Percentiles rank a stretch among this genome's conserved stretches.
phyloP scores from a whole-genome alignment of 1,139 yeast species.

The Diutina ranongensis region DNA sequence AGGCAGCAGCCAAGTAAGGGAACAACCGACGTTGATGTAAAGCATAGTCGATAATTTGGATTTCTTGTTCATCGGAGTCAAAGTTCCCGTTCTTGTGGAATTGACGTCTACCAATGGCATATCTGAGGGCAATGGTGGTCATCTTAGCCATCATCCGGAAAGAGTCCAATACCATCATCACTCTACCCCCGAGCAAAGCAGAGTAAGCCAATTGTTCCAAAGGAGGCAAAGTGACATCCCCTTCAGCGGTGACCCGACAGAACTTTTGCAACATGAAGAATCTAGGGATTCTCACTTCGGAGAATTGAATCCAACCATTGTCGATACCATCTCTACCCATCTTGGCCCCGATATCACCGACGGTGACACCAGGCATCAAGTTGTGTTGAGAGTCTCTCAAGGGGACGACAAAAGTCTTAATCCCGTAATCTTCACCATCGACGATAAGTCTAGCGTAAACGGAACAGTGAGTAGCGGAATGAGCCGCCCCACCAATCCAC shows the following conservation, averaged over 20 bases:
- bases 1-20: constrained; percentile 73
- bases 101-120: constrained; percentile 85
- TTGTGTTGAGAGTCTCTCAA: constrained; percentile 65
- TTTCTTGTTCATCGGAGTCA: constrained; percentile 24
- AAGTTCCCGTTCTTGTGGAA: constrained; percentile 21
- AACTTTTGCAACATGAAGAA: constrained; percentile 75
- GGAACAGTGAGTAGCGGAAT: constrained; percentile 76
- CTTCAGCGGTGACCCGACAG: constrained; percentile 60
- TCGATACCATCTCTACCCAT: constrained; percentile 89
- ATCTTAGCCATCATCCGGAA: constrained; percentile 72
- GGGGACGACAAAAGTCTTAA: constrained; percentile 84
- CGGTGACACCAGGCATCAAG: constrained; percentile 64
- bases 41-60: constrained; percentile 69
- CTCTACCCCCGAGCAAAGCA: constrained; percentile 82
- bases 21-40: constrained; percentile 78
- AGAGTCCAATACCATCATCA: constrained; percentile 78
- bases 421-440: constrained; percentile 78
- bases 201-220: constrained; percentile 80
- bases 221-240: constrained; percentile 64
- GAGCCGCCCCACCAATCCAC: constrained; percentile 99
- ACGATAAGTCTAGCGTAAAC: constrained; percentile 77
- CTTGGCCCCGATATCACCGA: constrained; percentile 89
- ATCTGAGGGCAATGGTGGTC: constrained; percentile 75
- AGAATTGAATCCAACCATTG: constrained; percentile 90
- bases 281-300: constrained; percentile 73